phyloP scores from a whole-genome alignment of 768 basidiomycete species.

The Rickenella mellea region DNA sequence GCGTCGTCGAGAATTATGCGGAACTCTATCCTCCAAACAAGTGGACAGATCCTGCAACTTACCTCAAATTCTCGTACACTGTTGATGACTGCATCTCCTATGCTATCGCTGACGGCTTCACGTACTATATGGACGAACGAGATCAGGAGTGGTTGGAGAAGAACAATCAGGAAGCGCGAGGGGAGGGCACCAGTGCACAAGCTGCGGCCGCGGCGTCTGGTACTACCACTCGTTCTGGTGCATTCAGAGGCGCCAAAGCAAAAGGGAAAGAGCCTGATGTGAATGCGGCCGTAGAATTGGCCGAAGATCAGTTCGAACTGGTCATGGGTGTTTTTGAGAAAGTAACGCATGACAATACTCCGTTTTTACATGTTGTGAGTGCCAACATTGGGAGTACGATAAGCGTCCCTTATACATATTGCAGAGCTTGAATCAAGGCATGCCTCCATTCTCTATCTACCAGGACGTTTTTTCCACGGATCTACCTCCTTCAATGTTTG shows the following conservation, averaged over 20 bases:
- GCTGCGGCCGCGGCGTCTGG: constrained; percentile 49
- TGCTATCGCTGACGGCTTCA: constrained; percentile 65
- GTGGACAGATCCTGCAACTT: constrained; percentile 73
- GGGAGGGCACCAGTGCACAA: constrained; percentile 77
- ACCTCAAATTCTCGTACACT: constrained; percentile 75
- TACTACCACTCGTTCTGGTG: constrained; percentile 43
- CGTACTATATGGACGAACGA: constrained; percentile 93
- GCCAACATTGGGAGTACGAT: constrained; percentile 2
- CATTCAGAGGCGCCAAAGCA: constrained; percentile 57
- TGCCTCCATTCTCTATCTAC: constrained; percentile 67
- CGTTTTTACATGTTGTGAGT: constrained; percentile 84
- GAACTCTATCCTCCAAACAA: constrained; percentile 58
- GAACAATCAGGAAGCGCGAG: constrained; percentile 80
- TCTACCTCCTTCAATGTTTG: constrained; percentile 54
- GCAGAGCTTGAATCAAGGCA: constrained; percentile 54
- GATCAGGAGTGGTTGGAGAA: constrained; percentile 92
- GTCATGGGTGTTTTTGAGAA: constrained; percentile 94
- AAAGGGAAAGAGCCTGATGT: constrained; percentile 81
- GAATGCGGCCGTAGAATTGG: constrained; percentile 51
- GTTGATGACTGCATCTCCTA: constrained; percentile 64
- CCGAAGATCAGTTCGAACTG: constrained; percentile 90
- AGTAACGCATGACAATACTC: constrained; percentile 80
- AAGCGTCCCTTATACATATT: constrained; percentile 1
- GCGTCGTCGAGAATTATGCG: constrained; percentile 68
- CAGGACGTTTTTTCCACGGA: constrained; percentile 56